Evolutionary conservation across 495 filamentous ascomycete genomes (phyloP).

Genomic region (Entonaema liquescens): DNA sequence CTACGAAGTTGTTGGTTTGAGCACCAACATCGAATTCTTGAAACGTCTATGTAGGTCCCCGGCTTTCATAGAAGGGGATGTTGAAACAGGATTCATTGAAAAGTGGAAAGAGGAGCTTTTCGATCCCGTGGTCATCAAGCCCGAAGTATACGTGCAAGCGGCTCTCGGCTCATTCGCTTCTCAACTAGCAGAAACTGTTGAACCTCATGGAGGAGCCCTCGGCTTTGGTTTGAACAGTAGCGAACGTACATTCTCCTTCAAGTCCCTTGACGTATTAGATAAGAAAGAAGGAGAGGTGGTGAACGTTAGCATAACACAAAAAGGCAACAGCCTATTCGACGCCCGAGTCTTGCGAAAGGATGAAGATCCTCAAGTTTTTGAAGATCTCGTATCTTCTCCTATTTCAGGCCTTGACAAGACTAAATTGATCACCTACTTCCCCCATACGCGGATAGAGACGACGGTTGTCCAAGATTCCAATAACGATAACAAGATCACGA

Average conservation of each 20-base stretch:
- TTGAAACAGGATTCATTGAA: slow-evolving; percentile 95
- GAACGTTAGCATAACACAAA: slow-evolving; percentile 72
- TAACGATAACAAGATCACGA: slow-evolving; percentile 67
- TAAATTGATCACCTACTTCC: slow-evolving; percentile 69
- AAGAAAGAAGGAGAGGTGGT: slow-evolving; percentile 57
- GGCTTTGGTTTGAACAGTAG: slow-evolving; percentile 59
- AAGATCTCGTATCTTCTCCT: slow-evolving; percentile 53
- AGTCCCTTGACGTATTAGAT: slow-evolving; percentile 53
- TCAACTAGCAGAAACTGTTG: slow-evolving; percentile 33
- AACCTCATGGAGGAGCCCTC: slow-evolving; percentile 61
- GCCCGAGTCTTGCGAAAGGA: slow-evolving; percentile 65
- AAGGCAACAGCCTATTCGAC: slow-evolving; percentile 67
- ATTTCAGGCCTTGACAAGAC: slow-evolving; percentile 42
- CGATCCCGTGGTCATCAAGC: slow-evolving; percentile 56
- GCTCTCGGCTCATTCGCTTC: slow-evolving; percentile 72
- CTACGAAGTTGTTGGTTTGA: slow-evolving; percentile 91
- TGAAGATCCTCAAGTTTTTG: slow-evolving; percentile 49
- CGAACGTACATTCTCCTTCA: slow-evolving; percentile 64
- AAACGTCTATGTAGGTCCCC: slow-evolving; percentile 83
- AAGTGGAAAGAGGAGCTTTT: slow-evolving; percentile 84
- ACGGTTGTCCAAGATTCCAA: slow-evolving; percentile 73
- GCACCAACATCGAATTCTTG: slow-evolving; percentile 96
- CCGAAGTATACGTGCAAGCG: slow-evolving; percentile 82
- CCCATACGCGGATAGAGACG: slow-evolving; percentile 80
- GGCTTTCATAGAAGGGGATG: slow-evolving; percentile 84